phyloP scores from a whole-genome alignment of 106 monocot genomes.

The Agapanthus africanus region DNA sequence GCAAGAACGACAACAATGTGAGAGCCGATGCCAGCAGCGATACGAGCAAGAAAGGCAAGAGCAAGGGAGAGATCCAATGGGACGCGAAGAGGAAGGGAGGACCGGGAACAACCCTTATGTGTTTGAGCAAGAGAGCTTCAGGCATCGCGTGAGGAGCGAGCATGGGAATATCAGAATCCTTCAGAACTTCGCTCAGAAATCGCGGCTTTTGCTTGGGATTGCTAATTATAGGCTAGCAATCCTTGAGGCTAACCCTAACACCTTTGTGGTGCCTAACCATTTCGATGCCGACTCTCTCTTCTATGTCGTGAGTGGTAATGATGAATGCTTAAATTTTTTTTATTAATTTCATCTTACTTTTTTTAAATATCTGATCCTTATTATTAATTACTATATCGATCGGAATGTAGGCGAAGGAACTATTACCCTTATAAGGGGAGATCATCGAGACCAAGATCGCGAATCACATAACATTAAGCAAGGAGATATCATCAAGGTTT shows the following conservation, averaged over 20 bases:
- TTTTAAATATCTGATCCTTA: too few relatives aligned
- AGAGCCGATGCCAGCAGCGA: too few relatives aligned
- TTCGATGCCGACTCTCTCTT: conserved; percentile 29
- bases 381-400: too few relatives aligned
- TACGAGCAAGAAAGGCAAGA: too few relatives aligned
- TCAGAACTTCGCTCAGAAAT: conserved; percentile 18
- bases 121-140: conserved; percentile 28
- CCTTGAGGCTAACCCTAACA: conserved; percentile 27
- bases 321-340: too few relatives aligned
- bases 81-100: neutral
- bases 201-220: conserved; percentile 22
- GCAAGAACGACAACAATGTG: too few relatives aligned
- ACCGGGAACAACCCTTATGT: conserved; percentile 14
- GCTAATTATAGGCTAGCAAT: conserved; percentile 29
- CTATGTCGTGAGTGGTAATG: conserved; percentile 34
- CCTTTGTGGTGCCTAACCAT: conserved; percentile 40
- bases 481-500: conserved; percentile 38
- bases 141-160: conserved; percentile 10
- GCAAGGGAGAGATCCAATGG: too few relatives aligned
- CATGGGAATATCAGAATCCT: conserved; percentile 29
- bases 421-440: conserved; percentile 14
- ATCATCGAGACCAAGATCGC: too few relatives aligned
- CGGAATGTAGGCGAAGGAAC: conserved; percentile 40
- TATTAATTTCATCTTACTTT: too few relatives aligned
- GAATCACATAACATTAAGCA: conserved; percentile 24